Evolutionary conservation across 352 stramenopile species (phyloP), one percentile per base, ranked within the genome.

Genomic region (Phytophthora hybrid): DNA sequence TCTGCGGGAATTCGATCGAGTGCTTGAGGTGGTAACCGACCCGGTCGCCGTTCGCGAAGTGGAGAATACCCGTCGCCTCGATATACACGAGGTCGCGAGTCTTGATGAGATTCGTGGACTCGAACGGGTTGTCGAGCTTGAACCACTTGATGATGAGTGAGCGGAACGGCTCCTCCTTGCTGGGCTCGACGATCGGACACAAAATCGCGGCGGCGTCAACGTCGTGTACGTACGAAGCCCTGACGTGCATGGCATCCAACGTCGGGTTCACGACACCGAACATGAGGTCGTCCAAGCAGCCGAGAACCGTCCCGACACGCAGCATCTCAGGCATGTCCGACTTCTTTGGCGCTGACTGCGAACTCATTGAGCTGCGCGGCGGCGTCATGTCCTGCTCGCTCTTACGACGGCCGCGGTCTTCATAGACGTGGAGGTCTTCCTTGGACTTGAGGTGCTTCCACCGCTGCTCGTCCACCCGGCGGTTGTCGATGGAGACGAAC

Each of bases 381-480:
- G 23, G 21, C 52, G 21, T 13, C 9, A 41, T 31, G 23, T 13
- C 21, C 2, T 9, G 10, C 14, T 37, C 52, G 52, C 18, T 58
- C 18, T 32, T 10, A 5, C 21, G n/a, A 19, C 19, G 4, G 16
- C 19, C 55, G 13, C 70, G 76, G 32, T 87, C 75, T 10, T 65
- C 76, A 57, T 80, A 90, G 4, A 90, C 66, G 56, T 84, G 74
- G 8, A 90, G 53, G 18, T 80, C 66, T 16, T 80, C 74, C 31
- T 78, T 81, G 14, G 78, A 79, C 41, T 80, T 79, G 63, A 80
- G 62, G n/a, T 78, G 61, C 44, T 87, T 80, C 80, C 80, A 90
- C 5, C 71, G 70, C 1, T 66, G 70, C 1, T 66, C 61, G 59
- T 90, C 77, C 16, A 88, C 73, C 5, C 67, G 63, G 23, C 73